Evolutionary conservation across 2,329 filamentous ascomycete genomes (phyloP), one percentile per base, ranked within the genome.

Genomic region (Macroventuria anomochaeta): DNA sequence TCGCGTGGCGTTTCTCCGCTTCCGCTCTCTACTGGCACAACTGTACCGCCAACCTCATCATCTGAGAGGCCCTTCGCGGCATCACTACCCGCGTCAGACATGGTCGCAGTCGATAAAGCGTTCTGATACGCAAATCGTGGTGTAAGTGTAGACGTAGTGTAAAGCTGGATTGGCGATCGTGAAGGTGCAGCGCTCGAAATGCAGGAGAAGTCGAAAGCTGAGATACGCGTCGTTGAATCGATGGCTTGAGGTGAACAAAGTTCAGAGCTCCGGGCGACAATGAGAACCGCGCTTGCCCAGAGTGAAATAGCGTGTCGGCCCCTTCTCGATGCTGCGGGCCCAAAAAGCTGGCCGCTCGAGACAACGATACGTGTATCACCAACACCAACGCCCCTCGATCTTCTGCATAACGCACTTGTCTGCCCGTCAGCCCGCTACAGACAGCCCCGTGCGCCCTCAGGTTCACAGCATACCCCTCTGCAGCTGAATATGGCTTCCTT

Each of bases 401-500:
- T 49, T 60, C 59, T 60, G 59, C 61, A 59, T 62, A 64, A 53
- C 65, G 54, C 60, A 47, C 58, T 59, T 57, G 55, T 46, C 58
- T 58, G 48, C 57, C 53, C 42, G 11, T 54, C 39, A 38, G 29
- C 46, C 31, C 33, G 29, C 47, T 47, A 34, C 42, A 37, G 21
- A 41, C 33, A 49, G 34, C 54, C 52, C 57, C 53, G 18, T 37
- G 29, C 20, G 21, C 23, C 28, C 23, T 26, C 47, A 51, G 36
- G 31, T 12, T 44, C 55, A 55, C 57, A 38, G 43, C 43, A 50
- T 42, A 55, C 28, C 39, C 38, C 20, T 41, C 49, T 43, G 41
- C 40, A 46, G 55, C 59, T 58, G 40, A 66, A 46, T 51, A 75
- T 75, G 74, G 68, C 73, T 58, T 75, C 72, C 53, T 76, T 76